These are phyloP conservation scores for Colletotrichum eleusines DNA, from an alignment of 2,329 filamentous ascomycete genomes.

Conservation along the genomic window DNA sequence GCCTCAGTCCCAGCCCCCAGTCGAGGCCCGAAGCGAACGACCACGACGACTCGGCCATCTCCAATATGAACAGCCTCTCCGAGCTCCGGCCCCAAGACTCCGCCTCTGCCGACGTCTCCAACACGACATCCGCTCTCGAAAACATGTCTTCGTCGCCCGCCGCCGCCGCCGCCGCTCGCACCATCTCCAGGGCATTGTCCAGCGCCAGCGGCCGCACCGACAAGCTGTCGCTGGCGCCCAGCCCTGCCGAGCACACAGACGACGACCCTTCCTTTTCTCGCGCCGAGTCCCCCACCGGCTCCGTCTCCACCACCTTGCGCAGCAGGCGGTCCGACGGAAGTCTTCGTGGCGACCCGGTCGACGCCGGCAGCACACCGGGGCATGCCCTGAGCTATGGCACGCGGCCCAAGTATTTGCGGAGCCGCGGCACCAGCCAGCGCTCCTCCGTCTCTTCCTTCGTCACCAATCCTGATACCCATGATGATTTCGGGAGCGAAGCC, in stretches of 20 bases:
- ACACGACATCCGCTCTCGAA: conserved; percentile 65
- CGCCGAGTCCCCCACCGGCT: conserved; percentile 47
- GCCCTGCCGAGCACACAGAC: conserved; percentile 44
- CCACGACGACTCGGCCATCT: conserved; percentile 7
- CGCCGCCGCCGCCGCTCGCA: conserved; percentile 65
- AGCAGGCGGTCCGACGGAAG: conserved; percentile 51
- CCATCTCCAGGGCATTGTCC: conserved; percentile 65
- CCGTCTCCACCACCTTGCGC: conserved; percentile 46
- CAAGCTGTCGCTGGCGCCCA: conserved; percentile 45
- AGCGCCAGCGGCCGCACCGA: conserved; percentile 52
- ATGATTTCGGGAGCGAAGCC: conserved; percentile 78
- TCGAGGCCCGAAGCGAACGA: conserved; percentile 20
- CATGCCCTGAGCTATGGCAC: conserved; percentile 59
- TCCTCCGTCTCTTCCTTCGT: conserved; percentile 71
- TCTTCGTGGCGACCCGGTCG: conserved; percentile 49
- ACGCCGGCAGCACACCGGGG: conserved; percentile 62
- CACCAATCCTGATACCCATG: conserved; percentile 65
- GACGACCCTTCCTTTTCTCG: conserved; percentile 48
- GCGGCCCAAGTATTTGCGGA: conserved; percentile 69
- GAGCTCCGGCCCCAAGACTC: conserved; percentile 42
- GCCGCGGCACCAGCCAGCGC: conserved; percentile 67
- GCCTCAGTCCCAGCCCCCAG: conserved; percentile 40
- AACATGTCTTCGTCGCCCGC: conserved; percentile 69
- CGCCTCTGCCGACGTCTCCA: conserved; percentile 49
- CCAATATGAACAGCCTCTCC: conserved; percentile 24